These are phyloP conservation scores for Hygrophoropsis aurantiaca DNA, from an alignment of 768 basidiomycete genomes.

Conservation along the genomic window DNA sequence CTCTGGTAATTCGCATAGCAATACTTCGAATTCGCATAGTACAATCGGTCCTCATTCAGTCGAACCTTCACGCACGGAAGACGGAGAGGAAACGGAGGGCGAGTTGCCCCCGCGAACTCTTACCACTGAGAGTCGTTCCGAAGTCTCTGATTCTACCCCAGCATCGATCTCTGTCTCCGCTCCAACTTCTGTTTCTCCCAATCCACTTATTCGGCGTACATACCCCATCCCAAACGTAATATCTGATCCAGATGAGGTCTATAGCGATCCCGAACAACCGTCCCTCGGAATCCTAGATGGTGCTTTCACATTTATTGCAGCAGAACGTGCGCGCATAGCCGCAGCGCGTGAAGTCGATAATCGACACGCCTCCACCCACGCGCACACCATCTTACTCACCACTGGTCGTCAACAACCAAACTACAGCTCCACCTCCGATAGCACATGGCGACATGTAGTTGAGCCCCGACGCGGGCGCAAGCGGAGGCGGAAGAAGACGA, in stretches of 20 bases:
- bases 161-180: no score
- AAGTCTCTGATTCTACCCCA: no score
- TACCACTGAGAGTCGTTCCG: conserved; percentile 22
- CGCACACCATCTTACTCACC: no score
- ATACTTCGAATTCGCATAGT: conserved; percentile 14
- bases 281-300: conserved; percentile 74
- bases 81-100: conserved; percentile 38
- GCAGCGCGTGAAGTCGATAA: conserved; percentile 36
- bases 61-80: conserved; percentile 15
- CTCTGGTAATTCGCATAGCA: conserved; percentile 6
- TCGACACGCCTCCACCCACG: neutral
- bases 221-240: neutral
- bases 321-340: conserved; percentile 60
- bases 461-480: conserved; percentile 38
- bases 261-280: conserved; percentile 45
- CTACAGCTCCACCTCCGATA: conserved; percentile 36
- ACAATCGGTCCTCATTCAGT: conserved; percentile 28
- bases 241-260: conserved; percentile 10
- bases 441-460: conserved; percentile 38
- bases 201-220: conserved; percentile 6
- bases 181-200: conserved; percentile 6
- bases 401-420: conserved; percentile 4
- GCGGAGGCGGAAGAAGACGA: conserved; percentile 39
- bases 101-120: conserved; percentile 26
- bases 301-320: conserved; percentile 72